Base-by-base conservation (phyloP, 2,329 filamentous ascomycete species). In the Colletotrichum truncatum region DNA sequence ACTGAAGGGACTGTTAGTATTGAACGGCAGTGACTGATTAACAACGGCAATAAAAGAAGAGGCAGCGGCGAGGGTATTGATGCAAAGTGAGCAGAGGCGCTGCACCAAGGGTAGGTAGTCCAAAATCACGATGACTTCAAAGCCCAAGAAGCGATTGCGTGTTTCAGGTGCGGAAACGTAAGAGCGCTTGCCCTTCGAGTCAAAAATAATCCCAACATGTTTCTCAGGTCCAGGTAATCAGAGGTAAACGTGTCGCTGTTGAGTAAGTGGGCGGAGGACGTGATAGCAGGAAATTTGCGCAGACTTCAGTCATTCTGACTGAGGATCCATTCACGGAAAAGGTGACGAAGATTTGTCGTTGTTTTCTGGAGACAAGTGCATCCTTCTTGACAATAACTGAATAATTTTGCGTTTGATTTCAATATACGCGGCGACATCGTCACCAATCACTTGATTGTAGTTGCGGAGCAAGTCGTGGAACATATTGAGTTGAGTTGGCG, bases 381-480 rank as follows among this genome's bases (percentile, higher is more conserved):
- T 5, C 25, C n/a, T 9, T 7, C 16, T 34, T n/a, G 12, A 3
- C 25, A 6, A 14, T 14, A 16, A 25, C 30, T 8, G 14, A 26
- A 23, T 14, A 25, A 51, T 7, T 6, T 12, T 16, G 14, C n/a
- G 36, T 21, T 43, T 10, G 32, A 34, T 21, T 2, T 32, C 30
- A 23, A 16, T 18, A 38, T 14, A 25, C 28, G 41, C 11, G 9
- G 25, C 8, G 7, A 34, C 9, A 6, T 6, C 26, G 41, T 58
- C 32, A 30, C 21, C 26, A 62, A 65, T 65, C 62, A 25, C 62
- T 65, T 55, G 62, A 65, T 65, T 49, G 43, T 32, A 23, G 28
- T 46, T 56, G 34, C 16, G 10, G 30, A 21, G 21, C 32, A 38
- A 12, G 18, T 52, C 57, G 57, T 16, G 21, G 63, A 43, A n/a